Base-by-base conservation (phyloP, 352 stramenopile species). In the Globisporangium iwayamae region DNA sequence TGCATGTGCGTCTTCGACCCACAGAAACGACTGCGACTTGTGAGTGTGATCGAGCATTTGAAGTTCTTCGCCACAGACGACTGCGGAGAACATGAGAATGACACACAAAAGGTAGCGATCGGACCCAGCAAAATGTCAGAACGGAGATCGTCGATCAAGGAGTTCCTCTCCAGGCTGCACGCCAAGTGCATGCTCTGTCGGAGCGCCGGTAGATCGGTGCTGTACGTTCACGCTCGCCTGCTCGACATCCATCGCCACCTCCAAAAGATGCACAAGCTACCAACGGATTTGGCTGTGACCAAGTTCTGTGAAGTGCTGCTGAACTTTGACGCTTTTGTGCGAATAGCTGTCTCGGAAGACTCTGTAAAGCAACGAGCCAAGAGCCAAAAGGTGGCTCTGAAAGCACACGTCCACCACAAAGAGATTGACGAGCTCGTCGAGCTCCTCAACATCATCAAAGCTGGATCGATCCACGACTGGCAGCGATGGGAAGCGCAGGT, bases 401-500 rank as follows among this genome's bases (percentile, higher is more conserved):
- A 38, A 52, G 60, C 48, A 1, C 50, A 65, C 18, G 60, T 65
- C 7, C 52, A 54, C 18, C 60, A 65, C 52, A 57, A 52, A 34
- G 39, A 65, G 38, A 65, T 65, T 9, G 60, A 65, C 13, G 60
- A 65, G 11, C 25, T 65, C 4, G 34, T 65, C 0, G 60, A 65
- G 5, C 22, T 60, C 4, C 50, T 65, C 5, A 57, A 48, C 18
- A 41, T 54, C 18, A 25, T 18, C 4, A 32, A 39, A 22, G 28
- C n/a, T 14, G 38, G 13, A 2, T 60, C 48, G 28, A 65, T 60
- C 0, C 60, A 65, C 13, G 38, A 54, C 14, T 65, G 60, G 60
- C 25, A 65, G 60, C 38, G 28, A 18, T 38, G 56, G 25, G 48
- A 64, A 51, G 56, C 25, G 10, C 22, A 51, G 10, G 1, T 52